Conservation (phyloP, 2,329 filamentous ascomycete species). For the Spiromastix sp. region DNA sequence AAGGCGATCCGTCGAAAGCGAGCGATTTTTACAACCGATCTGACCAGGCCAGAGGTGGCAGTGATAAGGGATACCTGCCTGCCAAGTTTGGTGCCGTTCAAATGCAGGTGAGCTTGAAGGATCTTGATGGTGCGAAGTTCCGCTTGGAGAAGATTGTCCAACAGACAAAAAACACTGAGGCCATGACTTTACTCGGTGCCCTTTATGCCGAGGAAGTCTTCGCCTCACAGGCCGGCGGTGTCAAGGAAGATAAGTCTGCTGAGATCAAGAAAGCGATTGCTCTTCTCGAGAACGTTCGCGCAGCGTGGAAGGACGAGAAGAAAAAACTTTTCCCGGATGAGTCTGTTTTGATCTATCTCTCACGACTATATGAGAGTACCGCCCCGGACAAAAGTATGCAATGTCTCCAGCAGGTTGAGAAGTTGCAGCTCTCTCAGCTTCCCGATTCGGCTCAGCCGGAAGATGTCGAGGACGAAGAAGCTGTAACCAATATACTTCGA, state of each 20-base stretch:
- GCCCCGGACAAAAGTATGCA: conserved; percentile 83
- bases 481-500: conserved; percentile 50
- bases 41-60: conserved; percentile 81
- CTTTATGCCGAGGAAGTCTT: conserved; percentile 94
- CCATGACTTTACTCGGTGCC: conserved; percentile 83
- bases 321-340: conserved; percentile 72
- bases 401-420: conserved; percentile 84
- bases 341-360: conserved; percentile 81
- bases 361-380: conserved; percentile 78
- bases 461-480: conserved; percentile 49
- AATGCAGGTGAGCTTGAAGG: conserved; percentile 71
- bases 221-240: conserved; percentile 59
- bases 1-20: conserved; percentile 63
- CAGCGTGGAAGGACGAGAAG: conserved; percentile 87
- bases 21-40: conserved; percentile 80
- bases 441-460: conserved; percentile 57
- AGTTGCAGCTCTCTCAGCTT: conserved; percentile 74
- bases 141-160: conserved; percentile 90
- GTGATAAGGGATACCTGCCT: conserved; percentile 83
- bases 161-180: conserved; percentile 70
- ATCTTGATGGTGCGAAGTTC: conserved; percentile 86
- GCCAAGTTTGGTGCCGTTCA: conserved; percentile 93
- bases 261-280: conserved; percentile 80
- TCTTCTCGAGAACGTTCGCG: conserved; percentile 73
- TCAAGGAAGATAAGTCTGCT: conserved; percentile 80